A percentile compares a stretch with the other conserved stretches of the same genome.
Evolutionary conservation across 495 filamentous ascomycete species (phyloP).

Genomic region (Tetracladium marchalianum): DNA sequence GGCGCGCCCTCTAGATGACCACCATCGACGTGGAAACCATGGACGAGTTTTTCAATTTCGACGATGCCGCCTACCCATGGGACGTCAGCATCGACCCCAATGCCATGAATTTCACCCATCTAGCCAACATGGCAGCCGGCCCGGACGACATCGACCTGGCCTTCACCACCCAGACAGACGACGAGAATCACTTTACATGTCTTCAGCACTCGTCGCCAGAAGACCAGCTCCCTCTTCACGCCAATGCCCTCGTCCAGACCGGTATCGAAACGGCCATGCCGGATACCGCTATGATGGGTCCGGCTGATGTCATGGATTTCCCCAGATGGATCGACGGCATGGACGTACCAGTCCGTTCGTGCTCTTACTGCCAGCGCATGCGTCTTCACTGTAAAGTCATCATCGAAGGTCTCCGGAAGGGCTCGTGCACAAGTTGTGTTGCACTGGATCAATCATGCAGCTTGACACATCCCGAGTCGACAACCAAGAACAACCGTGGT

Average conservation of each 20-base stretch:
- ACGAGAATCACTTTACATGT: conserved; percentile 18
- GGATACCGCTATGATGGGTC: conserved; percentile 16
- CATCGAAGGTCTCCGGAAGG: conserved; percentile 54
- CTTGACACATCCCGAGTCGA: conserved; percentile 37
- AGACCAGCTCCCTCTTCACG: conserved; percentile 15
- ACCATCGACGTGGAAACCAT: conserved; percentile 21
- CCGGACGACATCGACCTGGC: conserved; percentile 29
- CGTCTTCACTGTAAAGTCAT: conserved; percentile 69
- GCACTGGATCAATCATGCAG: conserved; percentile 51
- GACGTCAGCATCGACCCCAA: conserved; percentile 30
- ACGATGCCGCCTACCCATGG: conserved; percentile 35
- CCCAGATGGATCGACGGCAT: conserved; percentile 30
- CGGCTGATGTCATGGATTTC: conserved; percentile 22
- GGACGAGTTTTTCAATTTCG: conserved; percentile 45
- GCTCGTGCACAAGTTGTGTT: conserved; percentile 69
- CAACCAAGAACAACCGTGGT: conserved; percentile 28
- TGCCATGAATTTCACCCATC: conserved; percentile 28
- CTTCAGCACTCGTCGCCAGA: conserved; percentile 20
- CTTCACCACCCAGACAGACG: conserved; percentile 23
- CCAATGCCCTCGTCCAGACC: too few species aligned
- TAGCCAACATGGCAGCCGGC: conserved; percentile 25
- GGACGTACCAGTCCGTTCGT: conserved; percentile 40
- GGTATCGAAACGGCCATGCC: too few species aligned
- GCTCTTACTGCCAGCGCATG: conserved; percentile 59
- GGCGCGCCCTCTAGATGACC: conserved; percentile 20